A percentile compares a stretch with the other conserved stretches of the same genome.
Evolutionary conservation across 139 green algal species (phyloP).

Genomic region (Astrephomene gubernaculifera): DNA sequence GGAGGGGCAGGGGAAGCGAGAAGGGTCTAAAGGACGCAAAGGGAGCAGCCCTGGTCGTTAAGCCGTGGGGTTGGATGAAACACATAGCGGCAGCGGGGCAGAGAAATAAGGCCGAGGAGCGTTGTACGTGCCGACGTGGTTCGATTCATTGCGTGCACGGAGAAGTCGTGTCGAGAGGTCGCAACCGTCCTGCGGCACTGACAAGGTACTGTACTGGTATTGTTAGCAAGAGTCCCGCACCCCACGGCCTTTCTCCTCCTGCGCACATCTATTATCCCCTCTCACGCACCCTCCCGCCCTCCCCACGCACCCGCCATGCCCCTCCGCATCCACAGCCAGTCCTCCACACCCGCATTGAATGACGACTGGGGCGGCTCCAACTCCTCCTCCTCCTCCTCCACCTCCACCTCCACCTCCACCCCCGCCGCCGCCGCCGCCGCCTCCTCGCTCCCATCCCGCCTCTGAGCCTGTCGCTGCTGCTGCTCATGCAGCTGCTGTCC

Average conservation of each 20-base stretch:
- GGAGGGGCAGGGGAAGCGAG: background rate
- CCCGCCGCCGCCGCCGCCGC: too few species aligned
- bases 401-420: too few species aligned
- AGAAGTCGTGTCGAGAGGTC: too few species aligned
- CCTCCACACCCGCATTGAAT: conserved; percentile 3
- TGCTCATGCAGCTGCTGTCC: too few species aligned
- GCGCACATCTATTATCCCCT: background rate
- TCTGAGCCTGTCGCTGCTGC: too few species aligned
- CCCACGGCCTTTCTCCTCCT: background rate
- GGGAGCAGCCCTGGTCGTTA: too few species aligned
- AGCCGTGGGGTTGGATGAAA: too few species aligned
- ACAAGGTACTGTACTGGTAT: background rate
- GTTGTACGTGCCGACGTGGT: background rate
- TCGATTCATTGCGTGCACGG: background rate
- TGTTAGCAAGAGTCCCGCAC: background rate
- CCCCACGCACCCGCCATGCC: background rate
- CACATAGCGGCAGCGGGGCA: too few species aligned
- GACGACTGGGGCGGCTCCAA: background rate
- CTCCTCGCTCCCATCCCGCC: too few species aligned
- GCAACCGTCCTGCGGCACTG: background rate
- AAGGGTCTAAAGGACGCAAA: background rate
- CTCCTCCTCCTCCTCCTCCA: background rate
- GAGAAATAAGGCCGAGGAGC: background rate
- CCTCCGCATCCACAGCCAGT: conserved; percentile 32
- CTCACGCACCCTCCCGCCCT: conserved; percentile 10